Base-by-base conservation (phyloP, 345 rosid species). In the Salix udensis region DNA sequence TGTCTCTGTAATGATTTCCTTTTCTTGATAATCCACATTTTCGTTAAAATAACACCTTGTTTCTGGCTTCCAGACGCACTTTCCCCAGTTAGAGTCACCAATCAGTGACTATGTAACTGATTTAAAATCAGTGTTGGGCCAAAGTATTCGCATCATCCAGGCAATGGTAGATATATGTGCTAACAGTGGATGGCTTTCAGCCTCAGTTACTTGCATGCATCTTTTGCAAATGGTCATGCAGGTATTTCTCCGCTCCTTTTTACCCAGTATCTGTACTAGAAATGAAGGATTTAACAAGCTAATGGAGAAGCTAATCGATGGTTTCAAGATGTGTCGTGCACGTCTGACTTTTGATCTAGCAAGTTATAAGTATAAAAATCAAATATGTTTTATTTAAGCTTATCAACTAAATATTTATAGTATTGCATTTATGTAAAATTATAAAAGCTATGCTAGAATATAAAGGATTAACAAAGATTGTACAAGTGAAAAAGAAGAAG, bases 181-280 rank as follows among this genome's bases (percentile, higher is more conserved):
- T 37, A 95, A 95, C 77, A 95, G 98, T 72, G 98, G 98, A 82
- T 95, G 98, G 98, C 97, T 95, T 82, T 81, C 90, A 62, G 90
- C 97, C 86, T 90, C 98, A 14, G 80, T 95, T 60, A 85, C 88
- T 75, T 95, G 98, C 87, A 95, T 93, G 98, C 98, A 85, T 83
- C 97, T 93, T 76, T 73, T 95, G 89, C 98, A 95, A 87, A 95
- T 95, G 98, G 89, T 95, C 77, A 93, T 93, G 96, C 98, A 95
- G 98, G 98, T 95, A 89, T 67, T 67, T 10, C 68, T 69, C 64
- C 71, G 68, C 70, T 16, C 7, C 37, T 74, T 42, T 42, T 42
- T 42, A 42, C 48, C 48, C 48, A 42, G 48, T 40, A 42, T 2
- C 15, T 42, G 11, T 42, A 42, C 14, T 10, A 12, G 46, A 42